Evolutionary conservation across 2,329 filamentous ascomycete genomes (phyloP).

Genomic region (Diaporthe ampelina): DNA sequence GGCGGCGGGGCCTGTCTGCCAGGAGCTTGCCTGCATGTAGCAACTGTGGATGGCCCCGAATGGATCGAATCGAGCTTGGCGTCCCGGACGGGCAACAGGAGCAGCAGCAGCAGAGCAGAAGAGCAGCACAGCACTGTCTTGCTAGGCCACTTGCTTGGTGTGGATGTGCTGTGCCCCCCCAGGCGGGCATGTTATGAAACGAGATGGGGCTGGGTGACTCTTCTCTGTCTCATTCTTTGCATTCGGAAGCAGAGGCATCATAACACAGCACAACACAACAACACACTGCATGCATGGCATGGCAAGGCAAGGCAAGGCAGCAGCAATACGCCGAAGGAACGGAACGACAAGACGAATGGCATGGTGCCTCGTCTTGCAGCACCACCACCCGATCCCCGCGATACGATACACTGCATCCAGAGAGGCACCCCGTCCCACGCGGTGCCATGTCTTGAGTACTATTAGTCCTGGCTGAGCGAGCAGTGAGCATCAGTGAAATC

Average conservation of each 20-base stretch:
- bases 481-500: not conserved
- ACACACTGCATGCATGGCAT: too few relatives aligned
- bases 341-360: slow-evolving; percentile 10
- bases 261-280: not conserved
- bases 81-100: slow-evolving; percentile 29
- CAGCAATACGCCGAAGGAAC: slow-evolving; percentile 3
- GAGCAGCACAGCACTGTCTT: not conserved
- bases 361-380: not conserved
- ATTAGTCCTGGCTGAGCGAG: not conserved
- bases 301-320: slow-evolving; percentile 2
- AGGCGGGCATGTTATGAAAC: too few relatives aligned
- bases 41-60: slow-evolving; percentile 20
- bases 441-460: not conserved
- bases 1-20: slow-evolving; percentile 26
- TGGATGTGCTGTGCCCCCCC: not conserved
- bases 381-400: slow-evolving; percentile 17
- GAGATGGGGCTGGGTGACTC: too few relatives aligned
- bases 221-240: not conserved
- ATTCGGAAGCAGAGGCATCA: not conserved
- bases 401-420: slow-evolving; percentile 10
- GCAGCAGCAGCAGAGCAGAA: not conserved
- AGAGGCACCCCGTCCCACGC: not conserved
- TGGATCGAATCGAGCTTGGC: slow-evolving; percentile 34
- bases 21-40: slow-evolving; percentile 25
- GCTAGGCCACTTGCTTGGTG: too few relatives aligned